Conservation (phyloP, 2,329 filamentous ascomycete species). For the Cercospora berteroae region DNA sequence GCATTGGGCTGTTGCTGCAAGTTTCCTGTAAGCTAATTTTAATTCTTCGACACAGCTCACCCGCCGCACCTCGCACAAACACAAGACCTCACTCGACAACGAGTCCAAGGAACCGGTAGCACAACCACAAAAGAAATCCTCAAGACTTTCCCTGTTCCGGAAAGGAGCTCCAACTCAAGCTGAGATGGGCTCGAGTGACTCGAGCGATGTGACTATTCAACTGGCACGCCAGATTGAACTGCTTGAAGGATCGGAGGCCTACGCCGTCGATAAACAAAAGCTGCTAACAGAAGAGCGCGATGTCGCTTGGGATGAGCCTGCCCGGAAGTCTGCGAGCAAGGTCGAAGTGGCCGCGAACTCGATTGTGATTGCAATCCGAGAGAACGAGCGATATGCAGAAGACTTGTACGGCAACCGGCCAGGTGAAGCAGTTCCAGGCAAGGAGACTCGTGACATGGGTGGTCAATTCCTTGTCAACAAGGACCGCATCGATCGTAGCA, state of each 20-base stretch:
- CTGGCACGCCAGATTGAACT: constrained; percentile 6
- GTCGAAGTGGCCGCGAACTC: constrained; percentile 35
- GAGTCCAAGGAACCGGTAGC: neutral
- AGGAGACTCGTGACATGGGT: constrained; percentile 46
- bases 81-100: neutral
- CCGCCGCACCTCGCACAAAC: neutral
- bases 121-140: constrained; percentile 10
- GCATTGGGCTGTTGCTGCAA: neutral
- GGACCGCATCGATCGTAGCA: constrained; percentile 50
- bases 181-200: constrained; percentile 1
- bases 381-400: constrained; percentile 42
- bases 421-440: constrained; percentile 43
- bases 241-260: constrained; percentile 17
- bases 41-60: neutral
- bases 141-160: constrained; percentile 12
- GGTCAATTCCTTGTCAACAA: constrained; percentile 49
- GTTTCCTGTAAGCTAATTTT: neutral
- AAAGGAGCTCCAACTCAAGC: neutral
- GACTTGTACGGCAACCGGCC: constrained; percentile 45
- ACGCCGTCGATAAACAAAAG: constrained; percentile 28
- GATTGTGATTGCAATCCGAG: constrained; percentile 42
- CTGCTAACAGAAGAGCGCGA: constrained; percentile 37
- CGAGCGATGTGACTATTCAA: neutral
- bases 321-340: constrained; percentile 28
- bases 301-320: constrained; percentile 40